Conservation (phyloP, 495 filamentous ascomycete genomes). For the Schizothecium vesticola region DNA sequence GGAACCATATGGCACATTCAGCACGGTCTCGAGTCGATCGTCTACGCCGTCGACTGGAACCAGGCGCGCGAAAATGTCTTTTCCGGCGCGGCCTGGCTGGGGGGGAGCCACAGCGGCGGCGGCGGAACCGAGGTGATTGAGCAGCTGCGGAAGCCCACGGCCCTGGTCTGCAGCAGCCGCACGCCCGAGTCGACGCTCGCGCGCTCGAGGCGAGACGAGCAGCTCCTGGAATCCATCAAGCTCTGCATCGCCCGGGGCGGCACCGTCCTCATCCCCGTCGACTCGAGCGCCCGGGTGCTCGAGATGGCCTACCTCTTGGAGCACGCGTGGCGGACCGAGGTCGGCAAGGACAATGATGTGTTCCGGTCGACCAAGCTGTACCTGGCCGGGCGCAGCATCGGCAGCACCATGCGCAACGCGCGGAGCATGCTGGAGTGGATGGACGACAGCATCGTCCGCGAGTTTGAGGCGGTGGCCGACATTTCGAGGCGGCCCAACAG, state of each 20-base stretch:
- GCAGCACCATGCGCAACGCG: constrained; percentile 78
- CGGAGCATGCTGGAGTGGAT: constrained; percentile 99
- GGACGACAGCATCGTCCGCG: constrained; percentile 85
- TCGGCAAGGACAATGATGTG: constrained; percentile 52
- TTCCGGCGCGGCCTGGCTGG: constrained; percentile 88
- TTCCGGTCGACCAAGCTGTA: constrained; percentile 70
- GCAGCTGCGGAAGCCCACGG: constrained; percentile 85
- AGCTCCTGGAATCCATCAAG: constrained; percentile 76
- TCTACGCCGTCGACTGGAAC: constrained; percentile 98
- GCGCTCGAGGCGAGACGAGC: constrained; percentile 74
- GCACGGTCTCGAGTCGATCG: constrained; percentile 92
- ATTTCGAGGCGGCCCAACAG: constrained; percentile 41
- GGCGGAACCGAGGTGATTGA: constrained; percentile 87
- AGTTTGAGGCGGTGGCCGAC: constrained; percentile 75
- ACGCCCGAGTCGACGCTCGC: constrained; percentile 66
- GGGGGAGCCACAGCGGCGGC: constrained; percentile 59
- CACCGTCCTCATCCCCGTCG: constrained; percentile 90
- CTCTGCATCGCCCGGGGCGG: constrained; percentile 72
- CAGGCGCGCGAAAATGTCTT: constrained; percentile 89
- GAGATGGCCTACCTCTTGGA: constrained; percentile 91
- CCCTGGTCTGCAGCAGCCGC: constrained; percentile 81
- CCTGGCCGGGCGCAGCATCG: constrained; percentile 72
- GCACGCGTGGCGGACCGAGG: constrained; percentile 72
- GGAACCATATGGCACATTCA: constrained; percentile 99
- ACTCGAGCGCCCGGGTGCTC: constrained; percentile 89